phyloP scores from a whole-genome alignment of 352 stramenopile species.

The Peronospora destructor region DNA sequence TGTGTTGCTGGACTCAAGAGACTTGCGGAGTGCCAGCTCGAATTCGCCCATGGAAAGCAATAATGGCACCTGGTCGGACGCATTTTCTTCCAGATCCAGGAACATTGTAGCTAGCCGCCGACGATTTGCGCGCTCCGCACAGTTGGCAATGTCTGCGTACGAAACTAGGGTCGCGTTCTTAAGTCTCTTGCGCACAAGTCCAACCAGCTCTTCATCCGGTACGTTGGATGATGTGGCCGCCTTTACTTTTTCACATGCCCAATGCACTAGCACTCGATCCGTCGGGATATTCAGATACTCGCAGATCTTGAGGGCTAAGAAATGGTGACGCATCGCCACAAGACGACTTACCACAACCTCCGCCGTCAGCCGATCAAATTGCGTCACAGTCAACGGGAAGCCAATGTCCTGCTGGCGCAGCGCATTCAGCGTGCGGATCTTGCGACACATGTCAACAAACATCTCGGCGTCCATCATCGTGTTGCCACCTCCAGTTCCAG shows the following conservation, averaged over 20 bases:
- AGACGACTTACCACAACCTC: constrained; percentile 85
- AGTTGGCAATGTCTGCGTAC: constrained; percentile 79
- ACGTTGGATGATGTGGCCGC: constrained; percentile 38
- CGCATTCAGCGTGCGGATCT: constrained; percentile 88
- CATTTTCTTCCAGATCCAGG: constrained; percentile 80
- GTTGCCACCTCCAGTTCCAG: constrained; percentile 15
- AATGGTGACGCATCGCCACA: constrained; percentile 78
- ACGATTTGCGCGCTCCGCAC: constrained; percentile 72
- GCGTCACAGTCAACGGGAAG: constrained; percentile 70
- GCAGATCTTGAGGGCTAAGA: constrained; percentile 88
- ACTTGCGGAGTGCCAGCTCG: constrained; percentile 84
- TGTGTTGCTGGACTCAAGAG: constrained; percentile 83
- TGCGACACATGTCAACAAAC: constrained; percentile 86
- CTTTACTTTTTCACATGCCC: constrained; percentile 87
- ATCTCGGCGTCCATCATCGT: constrained; percentile 61
- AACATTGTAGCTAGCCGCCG: constrained; percentile 86
- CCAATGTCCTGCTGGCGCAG: constrained; percentile 71
- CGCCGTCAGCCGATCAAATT: constrained; percentile 78
- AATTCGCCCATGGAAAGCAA: constrained; percentile 89
- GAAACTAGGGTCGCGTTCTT: constrained; percentile 75
- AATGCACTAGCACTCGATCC: constrained; percentile 85
- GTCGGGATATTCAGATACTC: constrained; percentile 85
- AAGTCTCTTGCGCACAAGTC: constrained; percentile 77
- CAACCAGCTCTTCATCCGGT: constrained; percentile 76
- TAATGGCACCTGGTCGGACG: constrained; percentile 84